Evolutionary conservation across 306 rosid genomes (phyloP), one percentile per base, ranked within the genome.

Genomic region (Ceratonia siliqua): DNA sequence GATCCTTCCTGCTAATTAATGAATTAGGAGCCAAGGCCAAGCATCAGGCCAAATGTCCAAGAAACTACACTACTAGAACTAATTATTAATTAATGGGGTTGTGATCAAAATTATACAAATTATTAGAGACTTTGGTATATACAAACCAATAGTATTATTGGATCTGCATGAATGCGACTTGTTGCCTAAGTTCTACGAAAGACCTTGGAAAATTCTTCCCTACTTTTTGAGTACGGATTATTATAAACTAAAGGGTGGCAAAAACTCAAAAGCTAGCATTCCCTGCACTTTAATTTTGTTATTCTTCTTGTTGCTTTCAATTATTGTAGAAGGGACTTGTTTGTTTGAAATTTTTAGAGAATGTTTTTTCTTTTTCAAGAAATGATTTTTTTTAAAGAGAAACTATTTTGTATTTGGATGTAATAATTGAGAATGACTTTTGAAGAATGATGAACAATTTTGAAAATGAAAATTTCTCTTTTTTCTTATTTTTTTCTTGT

Each of bases 1-100:
- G 43, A 53, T 87, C 85, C 33, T 73, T 87, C 82, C 92, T 88
- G 78, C 65, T 36, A 49, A 10, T 41, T 38, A 46, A 43, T 78
- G 15, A 15, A 76, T n/a, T 10, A 30, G 5, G 4, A 46, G 6
- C 7, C 36, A 42, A 43, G n/a, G n/a, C n/a, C 45, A 24, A 77
- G 28, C 30, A 25, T 76, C 6, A 56, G 53, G 30, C 38, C 42
- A 56, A 56, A 42, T 41, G 36, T 73, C 59, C 2, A 45, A 30
- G 58, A 45, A 73, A 46, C 70, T 30, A 58, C 45, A 43, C 43
- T 18, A 17, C 35, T 42, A 28, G 24, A 28, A 11, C 5, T 17
- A 7, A 28, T 28, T 32, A 13, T 10, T 3, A 30, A 58, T 13
- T 46, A 30, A 57, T 17, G 38, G 25, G 39, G 17, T 39, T 32